Evolutionary conservation across 164 flowering plant genomes (phyloP), one percentile per base, ranked within the genome.

Genomic region (Nymphaea colorata): DNA sequence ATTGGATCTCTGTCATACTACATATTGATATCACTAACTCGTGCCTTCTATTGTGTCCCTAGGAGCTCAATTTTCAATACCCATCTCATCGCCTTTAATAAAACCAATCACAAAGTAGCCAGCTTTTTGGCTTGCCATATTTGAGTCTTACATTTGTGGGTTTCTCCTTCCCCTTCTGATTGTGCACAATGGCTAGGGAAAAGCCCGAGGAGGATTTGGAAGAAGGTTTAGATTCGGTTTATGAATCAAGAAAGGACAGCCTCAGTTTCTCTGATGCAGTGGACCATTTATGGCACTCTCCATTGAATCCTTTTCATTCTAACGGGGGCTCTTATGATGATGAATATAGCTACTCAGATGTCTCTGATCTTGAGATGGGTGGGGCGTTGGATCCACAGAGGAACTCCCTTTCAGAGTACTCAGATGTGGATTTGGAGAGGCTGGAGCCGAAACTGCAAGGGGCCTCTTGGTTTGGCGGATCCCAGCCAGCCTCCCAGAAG

Each of bases 311-410:
- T 25, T 70, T 53, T 53, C 64, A 62, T 51, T 76, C 75, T 42
- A 68, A 70, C n/a, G 89, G 86, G 43, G 86, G 85, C 36, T 85
- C 87, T 59, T 55, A 10, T 4, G 75, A 78, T 68, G 89, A 83
- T 12, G 94, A 86, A 66, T 74, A 74, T 72, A 74, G 80, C 41
- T 76, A 78, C 51, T 82, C 82, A 5, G 76, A 77, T 67, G 90
- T 70, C 5, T 74, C 79, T 36, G 89, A 81, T 67, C 72, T 65
- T 5, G 84, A 82, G 72, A 77, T 75, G 59, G 84, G 79, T 2
- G 72, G 66, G 63, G 80, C 47, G 41, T 61, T 68, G 15, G 83
- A 72, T n/a, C 79, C 79, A 2, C 66, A 77, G 62, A 69, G 89
- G 55, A 75, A 68, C 44, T 87, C 86, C 15, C 76, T 41, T 6